Base-by-base conservation (phyloP, 352 stramenopile species). In the Globisporangium okanoganense region DNA sequence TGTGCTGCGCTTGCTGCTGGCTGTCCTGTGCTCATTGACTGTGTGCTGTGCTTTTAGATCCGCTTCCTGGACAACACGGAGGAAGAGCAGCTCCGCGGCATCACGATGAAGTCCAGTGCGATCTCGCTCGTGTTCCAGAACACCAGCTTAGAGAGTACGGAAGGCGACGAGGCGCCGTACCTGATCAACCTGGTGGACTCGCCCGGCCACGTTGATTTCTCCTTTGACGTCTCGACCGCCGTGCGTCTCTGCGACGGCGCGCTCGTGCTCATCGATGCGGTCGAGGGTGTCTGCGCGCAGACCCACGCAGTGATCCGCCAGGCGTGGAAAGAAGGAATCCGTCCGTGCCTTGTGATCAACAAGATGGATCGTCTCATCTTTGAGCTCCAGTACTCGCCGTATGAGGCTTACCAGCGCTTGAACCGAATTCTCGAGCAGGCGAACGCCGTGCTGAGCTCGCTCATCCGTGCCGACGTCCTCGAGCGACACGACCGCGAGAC, bases 51-150 rank as follows among this genome's bases (percentile, higher is more conserved):
- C n/a, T n/a, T n/a, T n/a, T n/a, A 92, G 81, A 80, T 94, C n/a
- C 92, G 97, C 2, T 99, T 97, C 69, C 76, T 99, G 55, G 97
- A 99, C 76, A 97, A 91, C 65, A 92, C 92, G 36, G 89, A 96
- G 64, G 91, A 98, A 56, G 92, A 98, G 69, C 96, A 98, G 76
- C 77, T 90, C 20, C 87, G 97, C 41, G 97, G 97, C 49, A 99
- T 99, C 68, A 99, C 97, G 3, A 99, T 99, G 95, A 96, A 98
- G 71, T 92, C 88, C 36, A 98, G 88, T 38, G 94, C 95, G 45
- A 99, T 99, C 78, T 97, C 93, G 43, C 74, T 99, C 41, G 68
- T 97, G 38, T 97, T 98, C 70, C 57, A 75, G 20, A 75, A 90
- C 45, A 31, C 29, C 55, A 35, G 54, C 62, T 14, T 51, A 58